Percentiles rank a stretch among this genome's conserved stretches.
These are phyloP conservation scores for Leccinum pseudoinsigne DNA, from an alignment of 1,284 basidiomycete genomes.

Conservation along the genomic window DNA sequence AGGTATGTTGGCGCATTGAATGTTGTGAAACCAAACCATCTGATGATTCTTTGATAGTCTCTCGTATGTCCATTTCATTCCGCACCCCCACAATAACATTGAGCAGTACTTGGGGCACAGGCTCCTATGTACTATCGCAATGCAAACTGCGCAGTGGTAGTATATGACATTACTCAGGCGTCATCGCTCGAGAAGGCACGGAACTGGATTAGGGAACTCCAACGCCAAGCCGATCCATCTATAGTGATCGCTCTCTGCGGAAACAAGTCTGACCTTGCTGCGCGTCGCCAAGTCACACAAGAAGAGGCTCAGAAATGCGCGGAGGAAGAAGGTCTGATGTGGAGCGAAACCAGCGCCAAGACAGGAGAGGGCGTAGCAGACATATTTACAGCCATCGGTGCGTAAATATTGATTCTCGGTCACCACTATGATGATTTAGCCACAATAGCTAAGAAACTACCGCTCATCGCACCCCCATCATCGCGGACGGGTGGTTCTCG, in stretches of 20 bases:
- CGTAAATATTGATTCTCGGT: neutral
- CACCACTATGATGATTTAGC: slow-evolving; percentile 9
- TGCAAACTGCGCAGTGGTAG: slow-evolving; percentile 85
- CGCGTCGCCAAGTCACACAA: slow-evolving; percentile 77
- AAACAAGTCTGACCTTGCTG: slow-evolving; percentile 90
- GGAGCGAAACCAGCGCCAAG: slow-evolving; percentile 97
- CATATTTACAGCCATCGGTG: slow-evolving; percentile 87
- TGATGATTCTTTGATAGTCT: slow-evolving; percentile 43
- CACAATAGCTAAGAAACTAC: slow-evolving; percentile 74
- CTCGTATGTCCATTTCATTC: slow-evolving; percentile 46
- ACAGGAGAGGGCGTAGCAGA: slow-evolving; percentile 87
- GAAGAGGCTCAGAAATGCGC: slow-evolving; percentile 94
- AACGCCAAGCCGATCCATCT: slow-evolving; percentile 95
- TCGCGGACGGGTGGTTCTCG: slow-evolving; percentile 54
- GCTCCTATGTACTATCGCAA: slow-evolving; percentile 95
- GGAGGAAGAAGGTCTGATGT: slow-evolving; percentile 93
- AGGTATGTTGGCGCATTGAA: slow-evolving; percentile 47
- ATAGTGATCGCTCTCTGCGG: slow-evolving; percentile 96
- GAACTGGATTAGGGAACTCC: slow-evolving; percentile 95
- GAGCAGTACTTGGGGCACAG: slow-evolving; percentile 36
- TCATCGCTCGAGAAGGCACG: slow-evolving; percentile 94
- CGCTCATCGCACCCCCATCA: slow-evolving; percentile 68
- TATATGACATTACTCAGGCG: slow-evolving; percentile 86
- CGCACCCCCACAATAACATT: slow-evolving; percentile 7
- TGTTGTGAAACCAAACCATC: neutral